Evolutionary conservation across 331 rosid species (phyloP).

Genomic region (Saraca asoca): DNA sequence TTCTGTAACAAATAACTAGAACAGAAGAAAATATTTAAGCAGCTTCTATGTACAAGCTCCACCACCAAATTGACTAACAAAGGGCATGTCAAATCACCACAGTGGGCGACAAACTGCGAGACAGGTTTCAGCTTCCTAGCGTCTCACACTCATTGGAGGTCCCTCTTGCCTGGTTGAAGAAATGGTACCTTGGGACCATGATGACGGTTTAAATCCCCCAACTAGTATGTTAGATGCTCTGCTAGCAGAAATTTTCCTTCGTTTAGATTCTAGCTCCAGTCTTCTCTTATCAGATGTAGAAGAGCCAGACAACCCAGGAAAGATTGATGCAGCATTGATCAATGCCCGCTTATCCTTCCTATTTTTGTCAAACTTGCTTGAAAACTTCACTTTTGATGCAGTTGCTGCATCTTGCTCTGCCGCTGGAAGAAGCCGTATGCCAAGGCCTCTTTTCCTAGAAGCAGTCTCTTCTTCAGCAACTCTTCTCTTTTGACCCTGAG

Average conservation of each 20-base stretch:
- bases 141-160: conserved; percentile 38
- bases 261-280: conserved; percentile 63
- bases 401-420: conserved; percentile 57
- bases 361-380: conserved; percentile 64
- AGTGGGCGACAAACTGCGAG: neutral
- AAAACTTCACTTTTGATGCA: conserved; percentile 66
- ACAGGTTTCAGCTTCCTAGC: conserved; percentile 17
- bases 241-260: conserved; percentile 72
- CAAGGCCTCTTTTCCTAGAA: conserved; percentile 67
- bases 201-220: conserved; percentile 68
- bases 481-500: conserved; percentile 86
- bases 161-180: conserved; percentile 43
- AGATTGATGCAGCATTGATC: conserved; percentile 63
- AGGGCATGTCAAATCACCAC: neutral
- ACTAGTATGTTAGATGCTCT: conserved; percentile 60
- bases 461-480: conserved; percentile 84
- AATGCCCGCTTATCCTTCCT: conserved; percentile 72
- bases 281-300: conserved; percentile 52
- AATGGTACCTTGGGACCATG: conserved; percentile 58
- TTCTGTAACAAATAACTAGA: conserved; percentile 11
- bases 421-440: conserved; percentile 72
- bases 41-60: conserved; percentile 32
- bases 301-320: conserved; percentile 52
- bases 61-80: conserved; percentile 4
- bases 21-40: conserved; percentile 2